Evolutionary conservation across 2,329 filamentous ascomycete species (phyloP).

Genomic region (Ceratocystis lukuohia): DNA sequence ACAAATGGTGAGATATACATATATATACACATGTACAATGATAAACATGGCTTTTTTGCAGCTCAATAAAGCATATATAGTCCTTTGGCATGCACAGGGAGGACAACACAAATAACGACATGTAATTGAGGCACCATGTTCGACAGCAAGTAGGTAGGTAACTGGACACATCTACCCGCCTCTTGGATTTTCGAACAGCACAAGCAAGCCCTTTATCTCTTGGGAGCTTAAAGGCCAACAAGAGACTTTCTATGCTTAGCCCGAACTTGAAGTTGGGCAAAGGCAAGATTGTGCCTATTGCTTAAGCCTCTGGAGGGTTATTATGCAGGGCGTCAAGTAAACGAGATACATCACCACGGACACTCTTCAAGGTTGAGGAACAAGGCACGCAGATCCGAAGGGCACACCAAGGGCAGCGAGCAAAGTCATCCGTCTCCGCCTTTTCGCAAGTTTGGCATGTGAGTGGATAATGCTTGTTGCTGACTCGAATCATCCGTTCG

Average conservation of each 20-base stretch:
- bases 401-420: constrained; percentile 39
- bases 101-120: too few relatives aligned
- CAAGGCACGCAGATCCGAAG: constrained; percentile 40
- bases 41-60: background rate
- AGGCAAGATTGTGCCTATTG: background rate
- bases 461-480: constrained; percentile 38
- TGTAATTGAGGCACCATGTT: too few relatives aligned
- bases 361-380: constrained; percentile 30
- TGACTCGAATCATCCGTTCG: constrained; percentile 34
- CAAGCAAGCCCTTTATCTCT: background rate
- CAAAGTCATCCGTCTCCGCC: constrained; percentile 29
- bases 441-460: constrained; percentile 38
- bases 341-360: constrained; percentile 31
- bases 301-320: background rate
- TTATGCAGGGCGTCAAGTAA: constrained; percentile 6
- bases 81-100: too few relatives aligned
- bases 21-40: background rate
- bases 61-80: too few relatives aligned
- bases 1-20: too few relatives aligned
- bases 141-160: too few relatives aligned
- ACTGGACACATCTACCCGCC: background rate
- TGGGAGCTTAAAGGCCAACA: background rate
- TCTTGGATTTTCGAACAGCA: background rate
- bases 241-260: background rate
- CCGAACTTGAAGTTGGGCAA: background rate